Percentiles rank a stretch among this genome's conserved stretches.
Evolutionary conservation across 2,329 filamentous ascomycete genomes (phyloP).

Genomic region (Aspergillus phoenicis): DNA sequence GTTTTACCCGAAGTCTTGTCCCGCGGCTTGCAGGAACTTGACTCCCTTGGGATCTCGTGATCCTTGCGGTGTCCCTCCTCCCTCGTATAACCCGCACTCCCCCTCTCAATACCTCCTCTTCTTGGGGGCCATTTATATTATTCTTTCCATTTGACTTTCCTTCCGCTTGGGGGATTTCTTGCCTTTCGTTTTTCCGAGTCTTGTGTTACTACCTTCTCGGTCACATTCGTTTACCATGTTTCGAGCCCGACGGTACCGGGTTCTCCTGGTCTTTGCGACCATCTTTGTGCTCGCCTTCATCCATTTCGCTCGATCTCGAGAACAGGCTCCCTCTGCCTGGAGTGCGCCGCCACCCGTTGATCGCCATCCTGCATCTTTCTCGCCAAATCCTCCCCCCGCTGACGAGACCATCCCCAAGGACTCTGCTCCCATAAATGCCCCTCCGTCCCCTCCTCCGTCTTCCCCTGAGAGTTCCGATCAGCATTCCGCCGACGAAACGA

Average conservation of each 20-base stretch:
- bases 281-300: conserved; percentile 51
- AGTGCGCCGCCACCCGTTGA: conserved; percentile 20
- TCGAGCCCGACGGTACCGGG: conserved; percentile 52
- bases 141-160: neutral
- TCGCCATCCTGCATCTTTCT: conserved; percentile 16
- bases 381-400: conserved; percentile 14
- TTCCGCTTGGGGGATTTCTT: neutral
- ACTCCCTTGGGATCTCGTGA: conserved; percentile 3
- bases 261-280: conserved; percentile 49
- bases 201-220: neutral
- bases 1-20: neutral
- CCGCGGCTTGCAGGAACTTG: neutral
- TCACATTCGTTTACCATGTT: conserved; percentile 41
- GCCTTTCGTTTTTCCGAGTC: conserved; percentile 9
- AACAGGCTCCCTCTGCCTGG: conserved; percentile 27
- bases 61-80: conserved; percentile 8
- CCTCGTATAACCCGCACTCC: neutral
- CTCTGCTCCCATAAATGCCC: conserved; percentile 5
- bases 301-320: conserved; percentile 52
- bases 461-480: neutral
- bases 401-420: conserved; percentile 7
- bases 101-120: neutral
- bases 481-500: neutral
- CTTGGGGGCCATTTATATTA: neutral
- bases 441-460: conserved; percentile 18